Evolutionary conservation across 2,329 filamentous ascomycete genomes (phyloP).

Genomic region (Teratosphaeria gauchensis): DNA sequence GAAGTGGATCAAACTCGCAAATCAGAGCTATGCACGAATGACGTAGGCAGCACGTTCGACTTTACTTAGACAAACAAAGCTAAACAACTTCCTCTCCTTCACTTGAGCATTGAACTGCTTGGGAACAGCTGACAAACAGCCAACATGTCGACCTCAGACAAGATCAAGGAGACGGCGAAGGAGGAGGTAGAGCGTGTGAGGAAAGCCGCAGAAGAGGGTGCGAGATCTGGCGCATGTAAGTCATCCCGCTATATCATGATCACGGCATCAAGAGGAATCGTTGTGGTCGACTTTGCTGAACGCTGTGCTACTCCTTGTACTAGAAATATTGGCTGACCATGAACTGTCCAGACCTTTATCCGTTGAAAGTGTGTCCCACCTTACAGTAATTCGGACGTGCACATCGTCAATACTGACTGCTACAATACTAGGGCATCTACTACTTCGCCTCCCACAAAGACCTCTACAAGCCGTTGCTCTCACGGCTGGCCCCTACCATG

Average conservation of each 20-base stretch:
- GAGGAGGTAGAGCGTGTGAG: conserved; percentile 64
- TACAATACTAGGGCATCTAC: conserved; percentile 43
- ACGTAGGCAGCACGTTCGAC: no score
- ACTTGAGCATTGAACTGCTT: not conserved
- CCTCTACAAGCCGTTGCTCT: conserved; percentile 50
- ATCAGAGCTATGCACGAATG: no score
- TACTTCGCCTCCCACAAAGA: conserved; percentile 50
- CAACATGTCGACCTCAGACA: conserved; percentile 12
- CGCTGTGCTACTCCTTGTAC: not conserved
- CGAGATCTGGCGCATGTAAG: conserved; percentile 58
- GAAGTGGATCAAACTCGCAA: no score
- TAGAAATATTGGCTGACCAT: not conserved
- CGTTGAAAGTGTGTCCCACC: conserved; percentile 50
- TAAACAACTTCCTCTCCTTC: not conserved
- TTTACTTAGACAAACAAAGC: not conserved
- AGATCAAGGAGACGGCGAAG: conserved; percentile 47
- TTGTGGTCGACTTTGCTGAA: not conserved
- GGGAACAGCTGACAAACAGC: not conserved
- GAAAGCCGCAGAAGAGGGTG: conserved; percentile 56
- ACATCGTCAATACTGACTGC: conserved; percentile 1
- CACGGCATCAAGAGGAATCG: not conserved
- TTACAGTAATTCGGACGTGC: not conserved
- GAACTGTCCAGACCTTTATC: conserved; percentile 56
- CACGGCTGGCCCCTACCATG: conserved; percentile 52
- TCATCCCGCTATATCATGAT: not conserved